Percentiles rank a stretch among this genome's conserved stretches.
phyloP scores from a whole-genome alignment of 2,329 filamentous ascomycete species.

The Chaetomiaceae sp. region DNA sequence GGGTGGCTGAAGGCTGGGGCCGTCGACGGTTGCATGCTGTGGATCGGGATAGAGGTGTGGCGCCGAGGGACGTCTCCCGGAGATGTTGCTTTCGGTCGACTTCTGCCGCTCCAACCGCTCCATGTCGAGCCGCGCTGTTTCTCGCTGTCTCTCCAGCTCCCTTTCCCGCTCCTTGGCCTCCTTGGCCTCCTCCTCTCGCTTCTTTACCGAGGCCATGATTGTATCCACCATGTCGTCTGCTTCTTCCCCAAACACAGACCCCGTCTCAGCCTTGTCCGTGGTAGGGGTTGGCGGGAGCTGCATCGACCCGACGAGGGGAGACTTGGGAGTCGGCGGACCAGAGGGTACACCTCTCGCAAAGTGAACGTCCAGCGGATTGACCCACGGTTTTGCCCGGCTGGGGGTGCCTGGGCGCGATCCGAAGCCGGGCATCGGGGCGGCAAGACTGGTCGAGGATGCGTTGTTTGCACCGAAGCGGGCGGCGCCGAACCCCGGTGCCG shows the following conservation, averaged over 20 bases:
- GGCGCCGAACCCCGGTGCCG: conserved; percentile 29
- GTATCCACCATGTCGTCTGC: conserved; percentile 26
- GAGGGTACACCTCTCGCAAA: conserved; percentile 30
- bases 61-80: conserved; percentile 5
- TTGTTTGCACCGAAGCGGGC: conserved; percentile 31
- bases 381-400: conserved; percentile 34
- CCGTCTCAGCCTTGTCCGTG: conserved; percentile 21
- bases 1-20: conserved; percentile 1
- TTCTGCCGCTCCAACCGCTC: conserved; percentile 20
- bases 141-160: conserved; percentile 22
- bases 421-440: conserved; percentile 27
- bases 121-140: conserved; percentile 24
- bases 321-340: conserved; percentile 29
- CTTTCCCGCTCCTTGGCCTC: conserved; percentile 15
- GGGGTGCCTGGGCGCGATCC: conserved; percentile 30
- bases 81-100: conserved; percentile 16
- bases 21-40: neutral
- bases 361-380: conserved; percentile 44
- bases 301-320: conserved; percentile 37
- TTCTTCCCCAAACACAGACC: conserved; percentile 29
- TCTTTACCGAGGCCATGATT: conserved; percentile 23
- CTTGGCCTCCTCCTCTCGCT: conserved; percentile 19
- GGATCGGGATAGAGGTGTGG: conserved; percentile 5
- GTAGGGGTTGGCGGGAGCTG: conserved; percentile 27
- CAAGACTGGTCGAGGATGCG: conserved; percentile 24